Evolutionary conservation across 345 rosid genomes (phyloP).

Genomic region (Sonneratia caseolaris): DNA sequence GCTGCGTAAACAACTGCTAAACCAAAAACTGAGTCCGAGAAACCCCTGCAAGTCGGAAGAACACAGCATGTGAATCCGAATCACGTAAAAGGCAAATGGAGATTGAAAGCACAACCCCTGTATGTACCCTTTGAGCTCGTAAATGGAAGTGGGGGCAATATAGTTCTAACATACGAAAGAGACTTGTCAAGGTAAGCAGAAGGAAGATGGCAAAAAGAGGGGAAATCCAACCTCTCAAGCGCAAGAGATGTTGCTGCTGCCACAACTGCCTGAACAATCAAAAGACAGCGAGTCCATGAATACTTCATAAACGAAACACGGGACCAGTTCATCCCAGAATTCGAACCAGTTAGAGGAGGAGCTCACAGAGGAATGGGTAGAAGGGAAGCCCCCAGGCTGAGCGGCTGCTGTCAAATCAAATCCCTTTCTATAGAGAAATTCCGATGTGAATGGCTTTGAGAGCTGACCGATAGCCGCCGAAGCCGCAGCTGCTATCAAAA

Average conservation of each 20-base stretch:
- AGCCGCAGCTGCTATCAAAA: constrained; percentile 58
- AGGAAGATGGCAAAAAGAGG: not conserved
- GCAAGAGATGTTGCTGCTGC: constrained; percentile 82
- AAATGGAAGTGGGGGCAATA: not conserved
- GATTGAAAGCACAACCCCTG: not conserved
- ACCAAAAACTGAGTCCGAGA: constrained; percentile 76
- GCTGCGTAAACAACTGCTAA: constrained; percentile 65
- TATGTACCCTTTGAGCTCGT: not conserved
- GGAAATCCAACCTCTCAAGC: constrained; percentile 50
- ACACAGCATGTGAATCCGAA: not conserved
- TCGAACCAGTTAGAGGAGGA: not conserved
- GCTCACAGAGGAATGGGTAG: constrained; percentile 75
- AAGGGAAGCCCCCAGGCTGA: constrained; percentile 91
- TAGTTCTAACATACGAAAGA: not conserved
- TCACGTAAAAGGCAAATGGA: not conserved
- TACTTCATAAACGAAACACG: not conserved
- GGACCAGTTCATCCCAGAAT: not conserved
- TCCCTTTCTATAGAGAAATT: constrained; percentile 44
- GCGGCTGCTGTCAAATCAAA: constrained; percentile 46
- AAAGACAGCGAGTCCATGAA: not conserved
- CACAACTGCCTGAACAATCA: constrained; percentile 48
- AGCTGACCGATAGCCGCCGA: constrained; percentile 84
- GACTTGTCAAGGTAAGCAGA: not conserved
- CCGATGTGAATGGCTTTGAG: constrained; percentile 64
- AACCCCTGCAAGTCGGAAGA: constrained; percentile 45